These are phyloP conservation scores for Candida nanaspora DNA, from an alignment of 805 yeast species.

Conservation along the genomic window DNA sequence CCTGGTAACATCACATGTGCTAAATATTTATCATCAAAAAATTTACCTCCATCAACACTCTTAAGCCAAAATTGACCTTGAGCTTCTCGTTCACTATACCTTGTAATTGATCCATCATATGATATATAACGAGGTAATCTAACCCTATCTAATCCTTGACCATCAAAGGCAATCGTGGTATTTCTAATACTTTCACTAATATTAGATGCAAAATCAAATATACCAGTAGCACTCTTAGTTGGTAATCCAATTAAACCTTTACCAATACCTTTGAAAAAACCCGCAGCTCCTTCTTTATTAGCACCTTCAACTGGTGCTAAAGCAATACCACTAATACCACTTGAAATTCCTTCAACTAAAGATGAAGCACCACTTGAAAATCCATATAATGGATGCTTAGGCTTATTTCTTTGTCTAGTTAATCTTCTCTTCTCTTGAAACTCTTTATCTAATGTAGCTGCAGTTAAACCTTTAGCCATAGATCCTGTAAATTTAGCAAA, in stretches of 20 bases:
- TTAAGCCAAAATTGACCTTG: conserved; percentile 94
- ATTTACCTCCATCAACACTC: conserved; percentile 73
- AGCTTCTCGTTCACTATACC: conserved; percentile 74
- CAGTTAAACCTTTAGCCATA: conserved; percentile 87
- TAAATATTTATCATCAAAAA: conserved; percentile 63
- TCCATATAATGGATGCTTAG: conserved; percentile 81
- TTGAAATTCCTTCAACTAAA: conserved; percentile 74
- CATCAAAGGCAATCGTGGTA: conserved; percentile 86
- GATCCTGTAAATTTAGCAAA: conserved; percentile 90
- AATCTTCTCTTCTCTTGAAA: conserved; percentile 83
- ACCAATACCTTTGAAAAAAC: conserved; percentile 90
- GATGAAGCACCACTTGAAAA: conserved; percentile 83
- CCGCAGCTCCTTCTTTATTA: conserved; percentile 78
- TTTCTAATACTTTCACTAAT: conserved; percentile 90
- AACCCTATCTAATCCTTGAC: conserved; percentile 67
- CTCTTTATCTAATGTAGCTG: conserved; percentile 77
- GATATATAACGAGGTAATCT: conserved; percentile 76
- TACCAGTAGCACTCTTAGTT: conserved; percentile 92
- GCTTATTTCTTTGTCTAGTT: conserved; percentile 68
- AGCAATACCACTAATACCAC: conserved; percentile 89
- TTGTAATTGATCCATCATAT: conserved; percentile 63
- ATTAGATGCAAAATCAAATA: conserved; percentile 87
- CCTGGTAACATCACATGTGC: conserved; percentile 85
- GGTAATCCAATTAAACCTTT: conserved; percentile 94
- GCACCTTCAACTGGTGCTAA: conserved; percentile 89